Evolutionary conservation across 306 rosid species (phyloP).

Genomic region (Gleditsia sinensis): DNA sequence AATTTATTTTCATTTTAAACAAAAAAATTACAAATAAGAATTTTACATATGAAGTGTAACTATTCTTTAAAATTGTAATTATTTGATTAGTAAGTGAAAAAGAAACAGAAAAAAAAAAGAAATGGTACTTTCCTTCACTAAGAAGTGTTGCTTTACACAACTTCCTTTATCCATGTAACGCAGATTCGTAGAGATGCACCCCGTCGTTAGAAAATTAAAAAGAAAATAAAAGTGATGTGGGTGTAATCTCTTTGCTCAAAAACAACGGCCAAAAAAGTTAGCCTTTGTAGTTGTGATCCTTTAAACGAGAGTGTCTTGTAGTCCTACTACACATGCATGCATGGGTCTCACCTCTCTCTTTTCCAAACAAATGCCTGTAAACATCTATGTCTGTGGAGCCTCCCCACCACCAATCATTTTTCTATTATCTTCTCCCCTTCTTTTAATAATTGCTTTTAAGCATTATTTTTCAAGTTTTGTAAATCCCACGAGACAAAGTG

Average conservation of each 20-base stretch:
- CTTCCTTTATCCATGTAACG: not conserved
- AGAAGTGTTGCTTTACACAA: conserved; percentile 53
- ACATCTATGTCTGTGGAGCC: too few species aligned
- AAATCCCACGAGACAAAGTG: conserved; percentile 19
- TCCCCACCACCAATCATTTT: too few species aligned
- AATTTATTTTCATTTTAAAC: too few species aligned
- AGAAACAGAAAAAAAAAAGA: conserved; percentile 21
- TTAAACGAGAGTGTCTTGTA: conserved; percentile 19
- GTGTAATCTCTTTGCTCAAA: conserved; percentile 23
- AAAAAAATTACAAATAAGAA: too few species aligned
- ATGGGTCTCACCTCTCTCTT: conserved; percentile 19
- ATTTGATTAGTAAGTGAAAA: not conserved
- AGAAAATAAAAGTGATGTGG: conserved; percentile 20
- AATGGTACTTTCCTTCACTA: conserved; percentile 60
- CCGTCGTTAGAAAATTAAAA: conserved; percentile 11
- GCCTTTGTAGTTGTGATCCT: not conserved
- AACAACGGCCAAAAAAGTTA: conserved; percentile 31
- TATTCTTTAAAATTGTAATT: not conserved
- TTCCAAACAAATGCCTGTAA: not conserved
- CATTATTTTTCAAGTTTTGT: not conserved
- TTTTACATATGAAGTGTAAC: too few species aligned
- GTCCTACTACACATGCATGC: conserved; percentile 5
- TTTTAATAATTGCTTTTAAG: not conserved
- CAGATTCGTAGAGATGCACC: conserved; percentile 30
- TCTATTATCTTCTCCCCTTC: not conserved